Base-by-base conservation (phyloP, 2,329 filamentous ascomycete species). In the Colletotrichum graminicola region DNA sequence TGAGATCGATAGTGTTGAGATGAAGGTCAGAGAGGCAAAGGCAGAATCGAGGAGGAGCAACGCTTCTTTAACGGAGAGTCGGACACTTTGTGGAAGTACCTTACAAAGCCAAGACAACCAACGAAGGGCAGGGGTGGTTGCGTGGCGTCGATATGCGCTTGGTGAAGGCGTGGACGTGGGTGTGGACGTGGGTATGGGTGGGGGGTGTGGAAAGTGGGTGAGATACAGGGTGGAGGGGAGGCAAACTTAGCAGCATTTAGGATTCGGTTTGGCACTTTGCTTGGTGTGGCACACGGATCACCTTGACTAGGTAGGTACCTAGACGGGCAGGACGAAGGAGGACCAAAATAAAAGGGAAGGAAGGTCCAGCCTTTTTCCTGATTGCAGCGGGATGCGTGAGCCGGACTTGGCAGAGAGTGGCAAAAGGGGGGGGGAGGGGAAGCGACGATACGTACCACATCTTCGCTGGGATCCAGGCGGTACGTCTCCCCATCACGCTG, bases 11-110 rank as follows among this genome's bases (percentile, higher is more conserved):
- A 12, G 36, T 36, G 51, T 26, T 41, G 57, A 54, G 45, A 57
- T 60, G 47, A 26, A 41, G 60, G 43, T 60, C 10, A 21, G 45
- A 64, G 39, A 5, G 34, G 12, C 39, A 71, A 39, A 14, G 2
- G 18, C 16, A 71, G 16, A 36, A 26, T n/a, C 11, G 64, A 67
- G 5, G 65, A 72, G 65, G 69, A 72, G 54, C 60, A 72, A 72
- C 64, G 69, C 69, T 64, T 72, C 69, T 72, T 69, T 72, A 72
- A 69, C 65, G 47, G 45, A 34, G 59, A 11, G 65, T 56, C 65
- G 65, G 69, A 39, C 32, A 72, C 59, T 64, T 72, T 64, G 45
- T 54, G 39, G 54, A 43, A 39, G 68, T 71, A 60, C 65, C 65
- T 72, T 41, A 54, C 29, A 54, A 61, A 54, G 16, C 51, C 41